These are phyloP conservation scores for Ophiocytium majus DNA, from an alignment of 352 stramenopile genomes.

Conservation along the genomic window DNA sequence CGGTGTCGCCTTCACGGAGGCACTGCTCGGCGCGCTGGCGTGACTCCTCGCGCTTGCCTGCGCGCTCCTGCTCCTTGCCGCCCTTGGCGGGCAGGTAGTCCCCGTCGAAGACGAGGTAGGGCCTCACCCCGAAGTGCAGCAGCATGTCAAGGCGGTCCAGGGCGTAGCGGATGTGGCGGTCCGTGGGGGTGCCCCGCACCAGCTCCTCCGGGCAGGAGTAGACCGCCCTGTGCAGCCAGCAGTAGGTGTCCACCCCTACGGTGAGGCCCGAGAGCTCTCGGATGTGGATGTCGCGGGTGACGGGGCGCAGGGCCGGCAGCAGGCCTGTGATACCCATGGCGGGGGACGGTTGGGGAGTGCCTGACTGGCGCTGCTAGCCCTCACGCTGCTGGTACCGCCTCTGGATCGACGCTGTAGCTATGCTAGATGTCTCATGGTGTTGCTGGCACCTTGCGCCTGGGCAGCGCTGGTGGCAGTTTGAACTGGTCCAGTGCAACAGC, in stretches of 20 bases:
- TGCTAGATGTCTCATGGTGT: too few relatives aligned
- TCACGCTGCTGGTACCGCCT: too few relatives aligned
- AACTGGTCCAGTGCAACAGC: too few relatives aligned
- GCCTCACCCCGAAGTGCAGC: slow-evolving; percentile 42
- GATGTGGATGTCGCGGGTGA: slow-evolving; percentile 53
- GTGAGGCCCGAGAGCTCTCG: slow-evolving; percentile 50
- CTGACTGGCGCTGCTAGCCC: too few relatives aligned
- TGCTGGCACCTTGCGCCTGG: too few relatives aligned
- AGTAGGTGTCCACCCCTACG: slow-evolving; percentile 56
- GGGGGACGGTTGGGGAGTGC: too few relatives aligned
- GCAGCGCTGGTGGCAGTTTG: too few relatives aligned
- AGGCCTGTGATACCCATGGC: slow-evolving; percentile 56
- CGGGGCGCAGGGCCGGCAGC: slow-evolving; percentile 49
- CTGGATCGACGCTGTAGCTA: too few relatives aligned
- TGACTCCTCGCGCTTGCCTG: slow-evolving; percentile 32
- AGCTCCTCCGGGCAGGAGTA: slow-evolving; percentile 54
- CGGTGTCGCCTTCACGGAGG: slow-evolving; percentile 39
- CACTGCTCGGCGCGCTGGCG: slow-evolving; percentile 37
- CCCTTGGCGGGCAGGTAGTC: slow-evolving; percentile 52
- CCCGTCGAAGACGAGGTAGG: slow-evolving; percentile 55
- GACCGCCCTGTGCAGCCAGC: slow-evolving; percentile 56
- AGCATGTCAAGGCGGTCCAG: slow-evolving; percentile 40
- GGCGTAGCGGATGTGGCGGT: slow-evolving; percentile 53
- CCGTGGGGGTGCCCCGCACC: slow-evolving; percentile 40
- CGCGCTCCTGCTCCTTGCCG: slow-evolving; percentile 45